Evolutionary conservation across 306 rosid genomes (phyloP).

Genomic region (Inga leiocalycina): DNA sequence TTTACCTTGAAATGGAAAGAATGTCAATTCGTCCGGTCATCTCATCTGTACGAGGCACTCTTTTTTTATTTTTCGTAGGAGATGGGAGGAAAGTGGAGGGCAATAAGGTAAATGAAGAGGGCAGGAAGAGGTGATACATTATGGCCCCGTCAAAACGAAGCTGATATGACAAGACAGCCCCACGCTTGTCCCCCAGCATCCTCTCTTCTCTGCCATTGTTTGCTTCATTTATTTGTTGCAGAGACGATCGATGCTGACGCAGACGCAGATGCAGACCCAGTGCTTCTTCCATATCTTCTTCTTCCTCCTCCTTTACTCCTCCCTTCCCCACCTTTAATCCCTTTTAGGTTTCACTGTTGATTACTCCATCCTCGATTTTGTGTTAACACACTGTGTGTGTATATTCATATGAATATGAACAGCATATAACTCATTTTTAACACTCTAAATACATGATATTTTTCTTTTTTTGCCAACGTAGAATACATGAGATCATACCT

Average conservation of each 20-base stretch:
- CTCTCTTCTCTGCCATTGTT: conserved; percentile 15
- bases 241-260: not conserved
- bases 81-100: not conserved
- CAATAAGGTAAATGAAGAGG: conserved; percentile 16
- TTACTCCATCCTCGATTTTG: conserved; percentile 1
- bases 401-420: not conserved
- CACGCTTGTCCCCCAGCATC: conserved; percentile 44
- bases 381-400: not conserved
- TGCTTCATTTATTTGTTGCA: conserved; percentile 17
- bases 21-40: not conserved
- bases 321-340: not conserved
- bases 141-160: conserved; percentile 36
- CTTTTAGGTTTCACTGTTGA: conserved; percentile 16
- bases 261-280: not conserved
- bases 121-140: conserved; percentile 5
- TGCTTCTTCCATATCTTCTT: not conserved
- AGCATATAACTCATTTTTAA: not conserved
- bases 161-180: conserved; percentile 56
- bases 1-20: not conserved
- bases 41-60: not conserved
- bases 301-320: too few relatives aligned
- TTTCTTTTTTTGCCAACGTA: too few relatives aligned
- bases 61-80: not conserved
- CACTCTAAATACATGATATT: not conserved
- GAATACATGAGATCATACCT: not conserved